These are phyloP conservation scores for Aspergillus costaricaensis DNA, from an alignment of 2,329 filamentous ascomycete genomes.

Conservation along the genomic window DNA sequence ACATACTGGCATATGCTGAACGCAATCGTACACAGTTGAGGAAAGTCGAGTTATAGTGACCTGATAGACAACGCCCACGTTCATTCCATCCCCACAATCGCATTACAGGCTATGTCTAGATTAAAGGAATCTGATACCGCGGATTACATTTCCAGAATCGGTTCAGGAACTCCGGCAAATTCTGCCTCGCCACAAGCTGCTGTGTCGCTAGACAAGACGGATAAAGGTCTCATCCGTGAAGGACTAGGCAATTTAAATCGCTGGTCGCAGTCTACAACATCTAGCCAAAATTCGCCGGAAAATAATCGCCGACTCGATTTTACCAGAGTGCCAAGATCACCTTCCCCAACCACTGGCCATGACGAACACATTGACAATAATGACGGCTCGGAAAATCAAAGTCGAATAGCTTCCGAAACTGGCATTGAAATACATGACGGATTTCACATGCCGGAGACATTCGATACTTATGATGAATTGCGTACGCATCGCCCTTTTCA, in stretches of 20 bases:
- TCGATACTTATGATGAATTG: background rate
- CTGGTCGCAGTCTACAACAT: slow-evolving; percentile 60
- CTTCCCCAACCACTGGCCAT: background rate
- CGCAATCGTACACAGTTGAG: background rate
- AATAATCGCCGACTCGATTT: slow-evolving; percentile 26
- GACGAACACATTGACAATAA: slow-evolving; percentile 20
- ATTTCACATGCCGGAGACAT: slow-evolving; percentile 10
- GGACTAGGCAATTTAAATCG: slow-evolving; percentile 56
- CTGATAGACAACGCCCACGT: background rate
- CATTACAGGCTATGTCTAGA: background rate
- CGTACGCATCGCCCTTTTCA: slow-evolving; percentile 9
- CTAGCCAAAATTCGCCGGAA: slow-evolving; percentile 43
- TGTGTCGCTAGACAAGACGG: slow-evolving; percentile 9
- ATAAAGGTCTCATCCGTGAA: slow-evolving; percentile 40
- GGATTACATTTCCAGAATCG: slow-evolving; percentile 3
- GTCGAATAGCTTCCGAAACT: slow-evolving; percentile 16
- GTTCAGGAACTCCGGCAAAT: slow-evolving; percentile 4
- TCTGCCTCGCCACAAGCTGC: slow-evolving; percentile 8
- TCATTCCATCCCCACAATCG: background rate
- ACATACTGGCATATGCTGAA: background rate
- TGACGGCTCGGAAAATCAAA: slow-evolving; percentile 17
- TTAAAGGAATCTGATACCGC: background rate
- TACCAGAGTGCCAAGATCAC: slow-evolving; percentile 22
- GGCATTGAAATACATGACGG: slow-evolving; percentile 6
- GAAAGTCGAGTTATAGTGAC: background rate